A percentile compares a stretch with the other conserved stretches of the same genome.
phyloP scores from a whole-genome alignment of 306 rosid species.

The Trifolium pratense region DNA sequence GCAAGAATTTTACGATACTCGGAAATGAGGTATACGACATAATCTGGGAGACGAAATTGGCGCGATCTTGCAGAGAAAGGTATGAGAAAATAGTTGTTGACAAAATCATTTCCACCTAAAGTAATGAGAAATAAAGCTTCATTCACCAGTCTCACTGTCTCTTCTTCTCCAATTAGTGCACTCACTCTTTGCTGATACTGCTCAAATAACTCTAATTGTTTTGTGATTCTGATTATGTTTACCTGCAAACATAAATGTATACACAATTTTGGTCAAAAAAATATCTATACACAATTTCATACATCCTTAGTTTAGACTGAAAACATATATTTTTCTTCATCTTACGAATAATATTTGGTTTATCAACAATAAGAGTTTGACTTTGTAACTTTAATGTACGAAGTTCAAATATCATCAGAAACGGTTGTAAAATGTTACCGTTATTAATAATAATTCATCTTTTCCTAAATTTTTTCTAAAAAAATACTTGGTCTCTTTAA shows the following conservation, averaged over 20 bases:
- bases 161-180: constrained; percentile 61
- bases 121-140: constrained; percentile 66
- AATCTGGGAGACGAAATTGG: constrained; percentile 73
- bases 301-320: no score
- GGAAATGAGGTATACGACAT: constrained; percentile 69
- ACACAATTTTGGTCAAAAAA: no score
- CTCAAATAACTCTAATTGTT: constrained; percentile 65
- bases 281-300: neutral
- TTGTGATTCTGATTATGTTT: constrained; percentile 64
- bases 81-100: constrained; percentile 76
- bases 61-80: constrained; percentile 91
- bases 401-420: no score
- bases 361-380: no score
- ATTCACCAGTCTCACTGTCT: constrained; percentile 54
- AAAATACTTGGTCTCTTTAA: no score
- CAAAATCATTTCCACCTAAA: constrained; percentile 89
- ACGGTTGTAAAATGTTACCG: no score
- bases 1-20: constrained; percentile 74
- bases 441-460: no score
- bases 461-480: no score
- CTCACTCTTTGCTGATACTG: constrained; percentile 75
- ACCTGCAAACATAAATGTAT: constrained; percentile 46
- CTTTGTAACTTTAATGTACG: no score
- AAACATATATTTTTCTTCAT: no score
- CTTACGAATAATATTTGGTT: no score